A percentile compares a stretch with the other conserved stretches of the same genome.
Conservation (phyloP, 805 yeast species). For the Lachancea quebecensis region DNA sequence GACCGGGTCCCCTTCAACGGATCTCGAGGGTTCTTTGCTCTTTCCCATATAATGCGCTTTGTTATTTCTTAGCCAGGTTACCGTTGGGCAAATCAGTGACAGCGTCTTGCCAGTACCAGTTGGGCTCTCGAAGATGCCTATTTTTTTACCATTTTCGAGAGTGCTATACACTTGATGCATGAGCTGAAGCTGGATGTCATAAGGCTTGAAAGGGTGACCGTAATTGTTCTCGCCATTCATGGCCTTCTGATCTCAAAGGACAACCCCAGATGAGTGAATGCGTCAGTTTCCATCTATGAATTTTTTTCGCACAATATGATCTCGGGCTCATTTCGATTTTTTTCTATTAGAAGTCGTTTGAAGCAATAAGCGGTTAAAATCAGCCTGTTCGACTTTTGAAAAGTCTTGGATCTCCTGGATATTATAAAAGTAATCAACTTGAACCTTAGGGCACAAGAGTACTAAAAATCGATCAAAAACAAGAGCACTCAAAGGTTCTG, state of each 20-base stretch:
- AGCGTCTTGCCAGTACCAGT: conserved; percentile 94
- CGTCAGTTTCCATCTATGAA: no score
- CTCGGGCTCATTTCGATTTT: background rate
- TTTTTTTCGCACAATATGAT: background rate
- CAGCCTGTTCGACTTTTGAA: background rate
- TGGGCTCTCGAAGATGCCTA: conserved; percentile 86
- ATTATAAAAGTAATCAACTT: no score
- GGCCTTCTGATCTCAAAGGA: background rate
- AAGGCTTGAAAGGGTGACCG: conserved; percentile 78
- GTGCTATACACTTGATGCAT: conserved; percentile 71
- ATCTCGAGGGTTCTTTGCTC: conserved; percentile 8
- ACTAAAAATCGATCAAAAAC: no score
- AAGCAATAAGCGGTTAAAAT: background rate
- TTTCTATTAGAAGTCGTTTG: background rate
- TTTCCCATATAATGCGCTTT: conserved; percentile 25
- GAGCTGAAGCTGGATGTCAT: conserved; percentile 65
- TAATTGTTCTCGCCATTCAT: conserved; percentile 24
- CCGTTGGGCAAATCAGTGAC: conserved; percentile 74
- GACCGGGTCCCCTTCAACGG: no score
- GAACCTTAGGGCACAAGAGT: no score
- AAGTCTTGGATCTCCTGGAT: no score
- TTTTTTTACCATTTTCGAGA: conserved; percentile 42
- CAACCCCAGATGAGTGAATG: no score
- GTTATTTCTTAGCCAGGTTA: conserved; percentile 70
- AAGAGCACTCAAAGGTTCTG: no score